Evolutionary conservation across 495 filamentous ascomycete genomes (phyloP).

Genomic region (Neurospora sp.): DNA sequence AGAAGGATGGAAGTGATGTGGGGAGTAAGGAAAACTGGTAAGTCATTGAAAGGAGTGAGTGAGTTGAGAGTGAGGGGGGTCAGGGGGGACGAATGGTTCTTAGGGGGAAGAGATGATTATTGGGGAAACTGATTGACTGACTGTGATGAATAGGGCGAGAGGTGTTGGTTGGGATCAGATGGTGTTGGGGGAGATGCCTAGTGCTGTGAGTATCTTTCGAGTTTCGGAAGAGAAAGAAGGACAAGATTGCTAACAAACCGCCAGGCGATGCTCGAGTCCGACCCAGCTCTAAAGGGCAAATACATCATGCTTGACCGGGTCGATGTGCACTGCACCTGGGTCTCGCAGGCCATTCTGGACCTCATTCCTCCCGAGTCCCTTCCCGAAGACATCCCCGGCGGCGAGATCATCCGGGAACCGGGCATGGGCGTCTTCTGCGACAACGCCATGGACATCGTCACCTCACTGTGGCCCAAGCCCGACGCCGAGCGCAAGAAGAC

Average conservation of each 20-base stretch:
- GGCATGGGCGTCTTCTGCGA: constrained; percentile 60
- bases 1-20: constrained; percentile 2
- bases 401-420: constrained; percentile 44
- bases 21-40: constrained; percentile 39
- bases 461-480: constrained; percentile 43
- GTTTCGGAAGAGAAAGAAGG: neutral
- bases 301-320: constrained; percentile 59
- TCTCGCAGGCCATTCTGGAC: constrained; percentile 47
- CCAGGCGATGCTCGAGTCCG: constrained; percentile 42
- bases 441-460: constrained; percentile 54
- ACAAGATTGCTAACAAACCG: constrained; percentile 9
- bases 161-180: constrained; percentile 60
- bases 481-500: constrained; percentile 32
- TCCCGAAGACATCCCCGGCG: constrained; percentile 44
- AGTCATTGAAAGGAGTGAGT: neutral
- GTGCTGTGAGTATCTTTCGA: constrained; percentile 35
- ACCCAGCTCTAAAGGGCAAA: constrained; percentile 35
- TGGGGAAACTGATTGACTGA: neutral
- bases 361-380: constrained; percentile 38
- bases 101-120: neutral
- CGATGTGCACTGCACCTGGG: constrained; percentile 56
- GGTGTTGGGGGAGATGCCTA: constrained; percentile 49
- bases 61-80: neutral
- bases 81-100: too few relatives aligned
- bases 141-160: constrained; percentile 25